Evolutionary conservation across 78 protist species (phyloP), one percentile per base, ranked within the genome.

Genomic region (Dictyostelium capitatum): DNA sequence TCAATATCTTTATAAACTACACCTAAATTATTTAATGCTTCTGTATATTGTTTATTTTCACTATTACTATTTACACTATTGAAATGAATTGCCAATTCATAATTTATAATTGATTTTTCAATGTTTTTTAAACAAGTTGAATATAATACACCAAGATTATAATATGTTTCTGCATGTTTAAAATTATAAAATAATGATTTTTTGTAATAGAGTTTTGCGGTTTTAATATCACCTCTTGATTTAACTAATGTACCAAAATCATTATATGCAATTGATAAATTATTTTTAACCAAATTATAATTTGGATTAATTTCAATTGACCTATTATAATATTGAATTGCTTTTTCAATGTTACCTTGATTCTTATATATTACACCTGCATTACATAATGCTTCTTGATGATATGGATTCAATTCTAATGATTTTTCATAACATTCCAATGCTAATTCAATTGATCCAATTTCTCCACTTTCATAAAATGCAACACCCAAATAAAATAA

Each of bases 21-120:
- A 4, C 96, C 98, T 43, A 95, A 54, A 95, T 97, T 97, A 92
- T 94, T 94, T 74, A 56, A 65, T 15, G 97, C 97, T 47, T 91
- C 96, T 20, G 92, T 65, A 89, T 59, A 59, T 59, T 59, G 69
- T 10, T 57, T 57, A 57, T 3, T 57, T 11, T 57, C n/a, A n/a
- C 8, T 57, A n/a, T 19, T n/a, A 59, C n/a, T 59, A 8, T 59
- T 59, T 59, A 59, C 25, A 23, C 25, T 30, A 59, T 75, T 80
- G 41, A 92, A 69, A 32, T 73, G 53, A 41, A 97, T 79, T 37
- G 98, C 97, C 4, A 92, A 53, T 41, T 91, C 92, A 89, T 95
- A 97, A 85, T 69, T 25, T 20, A 87, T 82, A 57, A 79, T 77
- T 64, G 92, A 83, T 15, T 87, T 89, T 28, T 72, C 92, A 17